Conservation (phyloP, 768 basidiomycete genomes). For the Lactifluus echinatus region DNA sequence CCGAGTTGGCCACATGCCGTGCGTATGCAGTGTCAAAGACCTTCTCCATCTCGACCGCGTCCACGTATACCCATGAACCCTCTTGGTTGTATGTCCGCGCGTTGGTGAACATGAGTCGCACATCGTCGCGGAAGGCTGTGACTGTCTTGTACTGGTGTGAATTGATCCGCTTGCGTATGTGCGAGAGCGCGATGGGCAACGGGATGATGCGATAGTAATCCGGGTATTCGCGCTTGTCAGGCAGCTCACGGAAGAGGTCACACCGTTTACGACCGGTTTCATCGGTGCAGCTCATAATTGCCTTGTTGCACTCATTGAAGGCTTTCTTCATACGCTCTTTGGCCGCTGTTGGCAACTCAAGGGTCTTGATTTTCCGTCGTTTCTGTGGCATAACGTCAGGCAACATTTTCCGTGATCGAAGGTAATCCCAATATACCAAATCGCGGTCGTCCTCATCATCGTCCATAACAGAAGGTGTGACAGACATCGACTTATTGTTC, state of each 20-base stretch:
- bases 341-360: slow-evolving; percentile 48
- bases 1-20: slow-evolving; percentile 53
- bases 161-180: slow-evolving; percentile 70
- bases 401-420: neutral
- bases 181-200: slow-evolving; percentile 80
- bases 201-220: slow-evolving; percentile 89
- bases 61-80: slow-evolving; percentile 90
- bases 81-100: slow-evolving; percentile 92
- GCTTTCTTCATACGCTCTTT: slow-evolving; percentile 79
- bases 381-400: slow-evolving; percentile 42
- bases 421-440: slow-evolving; percentile 36
- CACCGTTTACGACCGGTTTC: slow-evolving; percentile 70
- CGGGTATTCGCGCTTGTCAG: slow-evolving; percentile 79
- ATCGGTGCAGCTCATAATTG: slow-evolving; percentile 65
- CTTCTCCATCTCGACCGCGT: slow-evolving; percentile 92
- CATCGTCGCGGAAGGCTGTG: slow-evolving; percentile 64
- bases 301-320: slow-evolving; percentile 66
- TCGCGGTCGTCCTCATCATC: slow-evolving; percentile 77
- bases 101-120: slow-evolving; percentile 89
- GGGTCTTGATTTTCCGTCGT: slow-evolving; percentile 69
- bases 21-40: slow-evolving; percentile 69
- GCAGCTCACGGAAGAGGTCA: slow-evolving; percentile 83
- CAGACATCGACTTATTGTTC: slow-evolving; percentile 60
- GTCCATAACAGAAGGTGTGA: slow-evolving; percentile 62
- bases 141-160: slow-evolving; percentile 67